Evolutionary conservation across 192 early-diverging fungal genomes (phyloP), one percentile per base, ranked within the genome.

Genomic region (Dissophora ornata): DNA sequence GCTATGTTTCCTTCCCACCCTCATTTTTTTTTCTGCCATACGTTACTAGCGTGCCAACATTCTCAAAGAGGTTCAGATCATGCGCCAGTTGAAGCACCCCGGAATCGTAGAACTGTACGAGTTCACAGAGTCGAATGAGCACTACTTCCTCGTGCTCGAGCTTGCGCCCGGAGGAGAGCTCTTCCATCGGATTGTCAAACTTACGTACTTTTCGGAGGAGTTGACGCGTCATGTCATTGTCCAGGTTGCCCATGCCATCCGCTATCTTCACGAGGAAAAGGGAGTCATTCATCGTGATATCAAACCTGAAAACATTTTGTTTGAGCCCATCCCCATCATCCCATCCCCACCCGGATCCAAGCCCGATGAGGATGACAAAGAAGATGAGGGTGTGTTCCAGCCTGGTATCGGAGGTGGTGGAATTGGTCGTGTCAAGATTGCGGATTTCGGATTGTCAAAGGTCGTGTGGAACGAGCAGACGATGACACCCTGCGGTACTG

Each of bases 221-320:
- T 68, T 93, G 34, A 81, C 91, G 16, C 88, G 93, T 4, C 91
- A 94, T 67, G 91, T 95, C 47, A 94, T 95, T 58, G 82, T 89
- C 28, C 94, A 97, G 80, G 90, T 97, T 33, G 94, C 94, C 6
- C 82, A 91, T 53, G 94, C 89, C 6, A 85, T 97, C 36, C 83
- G 88, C 55, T 94, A 96, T 68, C 81, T 96, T 36, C 96, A 97
- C 66, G 89, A 90, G 40, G 90, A 92, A 57, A 81, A 82, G 54
- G 90, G 92, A 58, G 86, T 95, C n/a, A 88, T 93, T 33, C 94
- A 95, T 73, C 87, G 96, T 45, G 96, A 98, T 78, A 94, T 98
- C 63, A 98, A 98, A 84, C 91, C 91, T 15, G 96, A 98, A 69
- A 98, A 98, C 78, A 85, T 96, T 45, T 80, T 93, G 12, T 92